A percentile compares a stretch with the other conserved stretches of the same genome.
Evolutionary conservation across 2,329 filamentous ascomycete species (phyloP).

Genomic region (Claviceps quebecensis): DNA sequence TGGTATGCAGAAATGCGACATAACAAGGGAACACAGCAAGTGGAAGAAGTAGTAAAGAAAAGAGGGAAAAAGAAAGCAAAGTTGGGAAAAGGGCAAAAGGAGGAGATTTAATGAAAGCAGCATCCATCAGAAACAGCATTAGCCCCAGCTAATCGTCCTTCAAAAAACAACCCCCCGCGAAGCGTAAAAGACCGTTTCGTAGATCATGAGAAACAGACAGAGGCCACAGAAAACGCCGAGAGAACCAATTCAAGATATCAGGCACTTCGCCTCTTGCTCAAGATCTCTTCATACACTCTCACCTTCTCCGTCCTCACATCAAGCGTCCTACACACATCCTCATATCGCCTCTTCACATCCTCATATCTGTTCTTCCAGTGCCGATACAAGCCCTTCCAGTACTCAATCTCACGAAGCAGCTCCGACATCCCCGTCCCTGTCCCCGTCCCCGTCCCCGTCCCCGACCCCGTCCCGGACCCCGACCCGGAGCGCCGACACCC

Average conservation of each 20-base stretch:
- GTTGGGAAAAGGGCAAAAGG: too few relatives aligned
- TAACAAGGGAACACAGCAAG: too few relatives aligned
- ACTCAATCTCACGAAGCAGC: conserved; percentile 18
- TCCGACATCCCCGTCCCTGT: conserved; percentile 22
- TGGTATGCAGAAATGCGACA: too few relatives aligned
- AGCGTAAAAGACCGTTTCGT: not conserved
- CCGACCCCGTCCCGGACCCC: conserved; percentile 19
- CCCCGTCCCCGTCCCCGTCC: conserved; percentile 14
- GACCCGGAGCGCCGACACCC: conserved; percentile 9
- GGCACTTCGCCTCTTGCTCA: conserved; percentile 10
- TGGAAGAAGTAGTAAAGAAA: too few relatives aligned
- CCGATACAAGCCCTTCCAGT: conserved; percentile 20
- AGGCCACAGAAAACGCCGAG: not conserved
- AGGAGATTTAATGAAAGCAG: too few relatives aligned
- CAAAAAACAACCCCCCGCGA: too few relatives aligned
- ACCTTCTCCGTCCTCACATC: conserved; percentile 20
- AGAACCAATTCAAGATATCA: too few relatives aligned
- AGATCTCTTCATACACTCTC: conserved; percentile 20
- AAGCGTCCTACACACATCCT: conserved; percentile 15
- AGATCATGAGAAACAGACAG: not conserved
- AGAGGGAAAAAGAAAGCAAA: too few relatives aligned
- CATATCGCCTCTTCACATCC: conserved; percentile 13
- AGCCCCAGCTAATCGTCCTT: too few relatives aligned
- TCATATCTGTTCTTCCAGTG: conserved; percentile 19
- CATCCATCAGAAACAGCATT: too few relatives aligned